phyloP scores from a whole-genome alignment of 768 basidiomycete species.

The Serendipita sp. region DNA sequence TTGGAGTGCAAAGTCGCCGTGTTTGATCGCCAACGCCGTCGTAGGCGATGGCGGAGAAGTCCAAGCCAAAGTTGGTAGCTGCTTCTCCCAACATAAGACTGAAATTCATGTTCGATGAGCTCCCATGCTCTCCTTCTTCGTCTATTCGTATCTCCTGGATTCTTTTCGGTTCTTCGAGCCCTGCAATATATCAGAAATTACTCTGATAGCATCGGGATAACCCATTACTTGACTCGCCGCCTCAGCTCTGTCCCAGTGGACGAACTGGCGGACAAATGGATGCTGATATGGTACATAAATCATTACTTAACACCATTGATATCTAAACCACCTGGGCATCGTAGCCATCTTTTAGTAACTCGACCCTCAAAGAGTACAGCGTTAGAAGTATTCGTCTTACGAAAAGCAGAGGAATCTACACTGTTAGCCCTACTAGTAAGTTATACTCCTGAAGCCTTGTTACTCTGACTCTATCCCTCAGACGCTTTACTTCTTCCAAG shows the following conservation, averaged over 20 bases:
- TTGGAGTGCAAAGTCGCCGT: background rate
- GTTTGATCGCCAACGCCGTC: background rate
- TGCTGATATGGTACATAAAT: slow-evolving; percentile 55
- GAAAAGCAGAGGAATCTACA: slow-evolving; percentile 75
- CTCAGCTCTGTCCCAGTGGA: slow-evolving; percentile 45
- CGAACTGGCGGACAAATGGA: slow-evolving; percentile 75
- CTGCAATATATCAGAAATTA: slow-evolving; percentile 73
- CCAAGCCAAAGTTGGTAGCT: background rate
- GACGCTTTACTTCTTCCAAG: slow-evolving; percentile 99
- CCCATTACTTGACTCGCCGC: slow-evolving; percentile 71
- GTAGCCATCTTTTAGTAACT: slow-evolving; percentile 85
- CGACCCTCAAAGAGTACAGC: slow-evolving; percentile 83
- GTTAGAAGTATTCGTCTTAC: slow-evolving; percentile 84
- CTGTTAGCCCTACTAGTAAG: slow-evolving; percentile 91
- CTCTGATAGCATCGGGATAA: slow-evolving; percentile 79
- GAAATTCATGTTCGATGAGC: background rate
- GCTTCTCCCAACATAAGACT: background rate
- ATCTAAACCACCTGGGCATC: background rate
- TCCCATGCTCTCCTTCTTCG: slow-evolving; percentile 66
- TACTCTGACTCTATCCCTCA: slow-evolving; percentile 19
- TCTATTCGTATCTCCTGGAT: slow-evolving; percentile 80
- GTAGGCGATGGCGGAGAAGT: background rate
- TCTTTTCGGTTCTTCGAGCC: slow-evolving; percentile 88
- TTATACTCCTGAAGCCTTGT: slow-evolving; percentile 17
- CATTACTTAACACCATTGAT: background rate